Percentiles rank a stretch among this genome's conserved stretches.
Evolutionary conservation across 352 stramenopile species (phyloP).

Genomic region (Pythium rishiriense): DNA sequence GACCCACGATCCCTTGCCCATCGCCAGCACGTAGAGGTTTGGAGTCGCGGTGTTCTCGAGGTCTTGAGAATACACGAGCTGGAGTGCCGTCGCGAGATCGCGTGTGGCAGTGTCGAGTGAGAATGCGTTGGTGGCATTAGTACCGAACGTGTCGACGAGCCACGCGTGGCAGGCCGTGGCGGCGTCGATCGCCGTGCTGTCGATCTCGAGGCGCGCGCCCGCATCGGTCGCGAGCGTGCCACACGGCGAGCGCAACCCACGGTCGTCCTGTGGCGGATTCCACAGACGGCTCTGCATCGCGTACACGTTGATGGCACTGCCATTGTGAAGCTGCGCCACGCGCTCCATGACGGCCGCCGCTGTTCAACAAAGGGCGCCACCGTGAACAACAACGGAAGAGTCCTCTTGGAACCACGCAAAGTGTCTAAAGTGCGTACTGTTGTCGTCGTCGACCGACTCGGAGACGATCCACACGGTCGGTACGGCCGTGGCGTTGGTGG

Average conservation of each 20-base stretch:
- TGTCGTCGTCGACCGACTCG: not conserved
- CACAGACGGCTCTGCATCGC: constrained; percentile 1
- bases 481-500: not conserved
- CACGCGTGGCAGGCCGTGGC: not conserved
- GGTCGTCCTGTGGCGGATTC: not conserved
- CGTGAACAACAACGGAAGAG: not conserved
- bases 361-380: not conserved
- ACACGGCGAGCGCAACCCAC: not conserved
- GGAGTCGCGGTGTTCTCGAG: not conserved
- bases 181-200: not conserved
- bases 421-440: not conserved
- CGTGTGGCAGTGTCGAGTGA: constrained; percentile 6
- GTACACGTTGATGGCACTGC: constrained; percentile 4
- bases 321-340: not conserved
- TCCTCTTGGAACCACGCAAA: not conserved
- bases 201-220: not conserved
- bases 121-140: constrained; percentile 2
- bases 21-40: constrained; percentile 1
- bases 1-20: not conserved
- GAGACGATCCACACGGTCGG: constrained; percentile 12
- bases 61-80: not conserved
- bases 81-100: not conserved
- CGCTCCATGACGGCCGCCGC: constrained; percentile 4
- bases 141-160: not conserved
- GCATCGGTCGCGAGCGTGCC: not conserved